These are phyloP conservation scores for Entomophthora muscae DNA, from an alignment of 371 early-diverging fungal genomes.

Conservation along the genomic window DNA sequence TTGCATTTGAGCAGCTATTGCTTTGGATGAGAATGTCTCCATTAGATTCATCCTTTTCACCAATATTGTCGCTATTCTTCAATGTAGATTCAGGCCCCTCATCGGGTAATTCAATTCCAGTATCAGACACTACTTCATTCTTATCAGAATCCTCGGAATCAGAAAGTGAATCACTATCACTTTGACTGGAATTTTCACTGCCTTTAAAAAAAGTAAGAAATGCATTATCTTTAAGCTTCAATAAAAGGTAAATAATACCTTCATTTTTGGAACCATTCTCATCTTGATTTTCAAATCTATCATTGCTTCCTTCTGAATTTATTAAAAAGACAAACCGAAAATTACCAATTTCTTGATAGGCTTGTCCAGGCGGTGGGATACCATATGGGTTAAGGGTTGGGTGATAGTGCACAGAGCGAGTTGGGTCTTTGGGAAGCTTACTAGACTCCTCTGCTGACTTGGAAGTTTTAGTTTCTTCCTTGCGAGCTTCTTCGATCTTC, in stretches of 20 bases:
- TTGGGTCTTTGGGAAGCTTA: constrained; percentile 14
- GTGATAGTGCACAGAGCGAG: constrained; percentile 19
- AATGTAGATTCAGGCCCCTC: too few relatives aligned
- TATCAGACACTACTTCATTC: too few relatives aligned
- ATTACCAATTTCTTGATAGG: constrained; percentile 14
- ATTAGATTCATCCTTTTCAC: too few relatives aligned
- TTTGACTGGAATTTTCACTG: not conserved
- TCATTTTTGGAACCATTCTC: not conserved
- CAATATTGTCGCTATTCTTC: too few relatives aligned
- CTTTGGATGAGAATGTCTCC: too few relatives aligned
- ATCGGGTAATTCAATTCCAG: not conserved
- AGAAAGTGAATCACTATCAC: not conserved
- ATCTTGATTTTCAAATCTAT: not conserved
- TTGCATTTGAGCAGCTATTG: too few relatives aligned
- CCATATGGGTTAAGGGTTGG: constrained; percentile 20
- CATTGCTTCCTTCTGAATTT: not conserved
- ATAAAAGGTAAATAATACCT: too few relatives aligned
- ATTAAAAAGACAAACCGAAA: not conserved
- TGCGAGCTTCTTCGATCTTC: constrained; percentile 2
- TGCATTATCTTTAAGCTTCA: too few relatives aligned
- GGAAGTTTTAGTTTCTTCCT: not conserved
- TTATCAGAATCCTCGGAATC: not conserved
- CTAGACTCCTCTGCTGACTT: not conserved
- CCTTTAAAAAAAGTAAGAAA: too few relatives aligned
- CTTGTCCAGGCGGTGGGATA: constrained; percentile 21